A percentile compares a stretch with the other conserved stretches of the same genome.
These are phyloP conservation scores for Saccharum officinarum DNA, from an alignment of 176 grass and related monocot genomes.

Conservation along the genomic window DNA sequence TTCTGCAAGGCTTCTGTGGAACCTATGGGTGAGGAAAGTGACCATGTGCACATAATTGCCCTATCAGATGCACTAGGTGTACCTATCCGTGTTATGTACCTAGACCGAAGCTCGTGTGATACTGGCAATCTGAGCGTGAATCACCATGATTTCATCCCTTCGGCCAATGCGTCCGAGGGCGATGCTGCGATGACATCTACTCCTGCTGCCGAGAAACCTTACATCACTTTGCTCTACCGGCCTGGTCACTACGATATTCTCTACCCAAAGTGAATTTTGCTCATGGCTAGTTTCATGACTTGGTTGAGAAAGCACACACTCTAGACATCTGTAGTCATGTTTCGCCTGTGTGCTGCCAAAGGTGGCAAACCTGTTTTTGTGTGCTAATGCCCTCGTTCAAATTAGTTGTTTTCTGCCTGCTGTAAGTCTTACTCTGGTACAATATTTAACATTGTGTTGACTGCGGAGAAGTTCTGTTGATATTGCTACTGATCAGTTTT, in stretches of 20 bases:
- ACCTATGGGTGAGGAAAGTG: constrained; percentile 98
- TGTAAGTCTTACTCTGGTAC: constrained; percentile 36
- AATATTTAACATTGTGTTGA: constrained; percentile 41
- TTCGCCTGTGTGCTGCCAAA: constrained; percentile 57
- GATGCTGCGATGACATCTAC: constrained; percentile 29
- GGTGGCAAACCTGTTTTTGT: constrained; percentile 42
- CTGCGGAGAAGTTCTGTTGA: constrained; percentile 25
- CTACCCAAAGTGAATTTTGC: constrained; percentile 71
- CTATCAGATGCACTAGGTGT: constrained; percentile 90
- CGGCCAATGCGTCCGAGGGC: constrained; percentile 9
- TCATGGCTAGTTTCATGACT: constrained; percentile 20
- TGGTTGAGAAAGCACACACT: constrained; percentile 8
- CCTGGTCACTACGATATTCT: constrained; percentile 98
- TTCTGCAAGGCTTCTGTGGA: constrained; percentile 86
- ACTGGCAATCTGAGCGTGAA: constrained; percentile 52
- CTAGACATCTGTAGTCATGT: constrained; percentile 40
- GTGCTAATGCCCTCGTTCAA: constrained; percentile 24
- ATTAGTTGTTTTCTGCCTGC: constrained; percentile 4
- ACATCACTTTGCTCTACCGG: constrained; percentile 83
- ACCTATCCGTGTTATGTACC: constrained; percentile 89
- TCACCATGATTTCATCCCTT: constrained; percentile 86
- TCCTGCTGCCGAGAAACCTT: constrained; percentile 46
- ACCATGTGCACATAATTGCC: constrained; percentile 88
- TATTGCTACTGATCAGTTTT: not conserved
- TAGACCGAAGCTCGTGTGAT: constrained; percentile 73